These are phyloP conservation scores for Gossypioides kirkii DNA, from an alignment of 345 rosid species.

Conservation along the genomic window DNA sequence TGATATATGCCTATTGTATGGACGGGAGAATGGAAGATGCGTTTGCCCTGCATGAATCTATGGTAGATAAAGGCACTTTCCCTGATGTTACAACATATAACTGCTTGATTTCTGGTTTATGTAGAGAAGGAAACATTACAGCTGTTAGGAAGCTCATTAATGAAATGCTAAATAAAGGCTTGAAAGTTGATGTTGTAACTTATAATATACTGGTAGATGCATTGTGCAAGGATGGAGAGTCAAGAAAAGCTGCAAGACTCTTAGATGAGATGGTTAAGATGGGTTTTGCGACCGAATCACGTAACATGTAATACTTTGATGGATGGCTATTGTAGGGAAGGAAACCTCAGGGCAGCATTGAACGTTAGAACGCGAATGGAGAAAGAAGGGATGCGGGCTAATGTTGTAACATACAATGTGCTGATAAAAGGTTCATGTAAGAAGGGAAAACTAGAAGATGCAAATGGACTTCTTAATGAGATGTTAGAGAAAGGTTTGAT, in stretches of 20 bases:
- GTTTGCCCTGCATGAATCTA: conserved; percentile 36
- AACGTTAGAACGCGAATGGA: conserved; percentile 59
- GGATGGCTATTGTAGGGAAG: conserved; percentile 68
- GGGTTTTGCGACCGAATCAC: conserved; percentile 58
- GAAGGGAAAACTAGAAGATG: conserved; percentile 64
- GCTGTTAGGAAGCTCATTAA: conserved; percentile 36
- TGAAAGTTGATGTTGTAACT: conserved; percentile 52
- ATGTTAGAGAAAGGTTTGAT: conserved; percentile 82
- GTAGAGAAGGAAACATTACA: conserved; percentile 38
- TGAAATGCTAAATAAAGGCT: conserved; percentile 38
- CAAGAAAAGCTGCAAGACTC: conserved; percentile 53
- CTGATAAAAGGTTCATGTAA: conserved; percentile 57
- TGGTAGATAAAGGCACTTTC: conserved; percentile 43
- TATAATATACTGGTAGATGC: conserved; percentile 63
- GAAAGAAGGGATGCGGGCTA: conserved; percentile 58
- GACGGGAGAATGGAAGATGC: conserved; percentile 51
- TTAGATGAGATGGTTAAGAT: conserved; percentile 44
- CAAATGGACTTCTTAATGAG: conserved; percentile 75
- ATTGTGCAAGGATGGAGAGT: conserved; percentile 50
- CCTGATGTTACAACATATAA: conserved; percentile 60
- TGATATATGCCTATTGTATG: conserved; percentile 73
- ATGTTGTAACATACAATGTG: conserved; percentile 62
- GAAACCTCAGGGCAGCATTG: conserved; percentile 60
- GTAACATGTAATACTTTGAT: conserved; percentile 65
- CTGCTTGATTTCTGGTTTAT: conserved; percentile 66